These are phyloP conservation scores for Stachybotrys echinatus DNA, from an alignment of 2,329 filamentous ascomycete species.

Conservation along the genomic window DNA sequence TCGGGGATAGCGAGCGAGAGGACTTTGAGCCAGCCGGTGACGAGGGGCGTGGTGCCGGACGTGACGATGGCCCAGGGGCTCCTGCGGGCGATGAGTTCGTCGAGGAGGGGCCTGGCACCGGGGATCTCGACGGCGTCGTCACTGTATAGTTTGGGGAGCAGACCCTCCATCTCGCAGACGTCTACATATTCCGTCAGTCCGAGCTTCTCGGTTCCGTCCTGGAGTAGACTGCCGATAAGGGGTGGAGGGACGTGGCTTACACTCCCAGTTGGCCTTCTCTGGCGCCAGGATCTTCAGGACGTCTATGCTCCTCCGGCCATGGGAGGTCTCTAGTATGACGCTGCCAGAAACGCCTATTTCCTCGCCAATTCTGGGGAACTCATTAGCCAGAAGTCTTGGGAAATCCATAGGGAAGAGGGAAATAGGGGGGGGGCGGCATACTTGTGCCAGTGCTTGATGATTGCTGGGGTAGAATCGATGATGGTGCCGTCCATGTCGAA, in stretches of 20 bases:
- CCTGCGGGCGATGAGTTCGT: conserved; percentile 53
- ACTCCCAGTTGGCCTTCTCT: conserved; percentile 87
- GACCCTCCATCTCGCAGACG: conserved; percentile 70
- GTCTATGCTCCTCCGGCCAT: conserved; percentile 87
- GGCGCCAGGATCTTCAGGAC: conserved; percentile 73
- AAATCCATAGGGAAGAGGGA: conserved; percentile 1
- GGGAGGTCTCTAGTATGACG: conserved; percentile 82
- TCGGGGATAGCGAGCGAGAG: conserved; percentile 60
- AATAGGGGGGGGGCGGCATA: conserved; percentile 28
- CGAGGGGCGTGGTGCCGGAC: conserved; percentile 63
- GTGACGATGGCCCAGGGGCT: conserved; percentile 85
- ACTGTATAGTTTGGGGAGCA: conserved; percentile 72
- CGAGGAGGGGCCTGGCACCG: conserved; percentile 68
- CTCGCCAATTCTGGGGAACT: conserved; percentile 56
- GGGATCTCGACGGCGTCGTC: conserved; percentile 79
- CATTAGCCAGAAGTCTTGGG: neutral
- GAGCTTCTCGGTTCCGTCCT: conserved; percentile 2
- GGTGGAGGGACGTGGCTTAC: conserved; percentile 45
- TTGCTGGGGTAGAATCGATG: conserved; percentile 73
- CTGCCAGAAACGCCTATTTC: conserved; percentile 83
- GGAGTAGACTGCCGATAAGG: neutral
- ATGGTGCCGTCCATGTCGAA: conserved; percentile 82
- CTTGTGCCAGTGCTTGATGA: conserved; percentile 73
- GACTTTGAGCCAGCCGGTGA: conserved; percentile 66
- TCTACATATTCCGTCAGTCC: conserved; percentile 45